Evolutionary conservation across 2,329 filamentous ascomycete genomes (phyloP).

Genomic region (Alternaria gaisen): DNA sequence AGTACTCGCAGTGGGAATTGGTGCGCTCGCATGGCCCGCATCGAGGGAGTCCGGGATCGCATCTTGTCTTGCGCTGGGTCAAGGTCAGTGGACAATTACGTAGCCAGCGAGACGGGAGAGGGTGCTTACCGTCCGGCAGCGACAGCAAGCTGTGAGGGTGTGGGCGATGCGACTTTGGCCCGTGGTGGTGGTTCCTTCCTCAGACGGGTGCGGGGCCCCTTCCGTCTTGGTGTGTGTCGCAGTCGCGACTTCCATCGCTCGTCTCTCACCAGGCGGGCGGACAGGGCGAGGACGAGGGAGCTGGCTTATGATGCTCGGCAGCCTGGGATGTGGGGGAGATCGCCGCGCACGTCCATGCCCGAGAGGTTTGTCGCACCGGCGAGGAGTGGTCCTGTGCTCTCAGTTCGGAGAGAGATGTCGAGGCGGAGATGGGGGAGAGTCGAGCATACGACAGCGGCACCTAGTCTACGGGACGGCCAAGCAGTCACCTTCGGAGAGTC

Average conservation of each 20-base stretch:
- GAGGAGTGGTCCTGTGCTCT: slow-evolving; percentile 21
- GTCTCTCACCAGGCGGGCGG: slow-evolving; percentile 21
- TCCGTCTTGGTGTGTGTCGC: slow-evolving; percentile 30
- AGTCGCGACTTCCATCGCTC: slow-evolving; percentile 35
- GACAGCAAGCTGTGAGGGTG: slow-evolving; percentile 80
- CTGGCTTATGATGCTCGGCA: slow-evolving; percentile 22
- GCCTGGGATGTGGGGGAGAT: slow-evolving; percentile 26
- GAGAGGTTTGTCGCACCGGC: slow-evolving; percentile 26
- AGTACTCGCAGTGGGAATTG: slow-evolving; percentile 93
- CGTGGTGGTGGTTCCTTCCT: slow-evolving; percentile 29
- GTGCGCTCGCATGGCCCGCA: slow-evolving; percentile 93
- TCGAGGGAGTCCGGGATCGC: slow-evolving; percentile 89
- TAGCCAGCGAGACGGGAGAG: neutral
- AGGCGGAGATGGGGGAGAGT: neutral
- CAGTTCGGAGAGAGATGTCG: slow-evolving; percentile 1
- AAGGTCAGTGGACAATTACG: slow-evolving; percentile 19
- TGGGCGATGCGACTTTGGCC: slow-evolving; percentile 70
- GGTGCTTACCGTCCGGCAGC: slow-evolving; percentile 74
- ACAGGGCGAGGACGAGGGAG: slow-evolving; percentile 4
- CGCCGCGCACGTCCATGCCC: slow-evolving; percentile 34
- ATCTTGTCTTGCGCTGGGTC: slow-evolving; percentile 87
- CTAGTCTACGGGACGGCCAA: slow-evolving; percentile 31
- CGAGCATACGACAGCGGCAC: slow-evolving; percentile 10
- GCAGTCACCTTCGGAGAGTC: slow-evolving; percentile 1
- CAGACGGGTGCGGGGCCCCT: slow-evolving; percentile 29